Base-by-base conservation (phyloP, 352 stramenopile species). In the Pythium periplocum region DNA sequence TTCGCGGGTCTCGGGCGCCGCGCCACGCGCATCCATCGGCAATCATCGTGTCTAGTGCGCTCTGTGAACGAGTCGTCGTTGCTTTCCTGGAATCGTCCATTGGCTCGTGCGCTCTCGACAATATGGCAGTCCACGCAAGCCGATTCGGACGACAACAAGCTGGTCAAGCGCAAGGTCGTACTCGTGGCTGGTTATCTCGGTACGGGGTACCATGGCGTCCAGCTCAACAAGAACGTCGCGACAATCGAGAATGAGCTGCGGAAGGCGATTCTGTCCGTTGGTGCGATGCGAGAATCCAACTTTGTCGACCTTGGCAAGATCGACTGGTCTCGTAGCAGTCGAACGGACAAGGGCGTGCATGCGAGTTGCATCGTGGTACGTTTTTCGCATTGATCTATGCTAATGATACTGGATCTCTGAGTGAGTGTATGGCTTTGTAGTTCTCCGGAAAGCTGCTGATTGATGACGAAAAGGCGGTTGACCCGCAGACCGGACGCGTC, bases 311-410 rank as follows among this genome's bases (percentile, higher is more conserved):
- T 95, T 58, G 64, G 57, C 58, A 96, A 96, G 67, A 94, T 97
- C 51, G 85, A 91, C 61, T 97, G 88, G 88, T 78, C 87, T 9
- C 67, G 87, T 32, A 95, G 84, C 71, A 94, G 82, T 40, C 83
- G 90, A 30, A 97, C 90, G 30, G 90, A 97, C 69, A 97, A 97
- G 55, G 88, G 90, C 33, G 90, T 96, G 40, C 90, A 97, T 56
- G 90, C 90, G 4, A 69, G 83, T 31, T 90, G 79, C 68, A 96
- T 95, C 55, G 87, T 97, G 59, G 83, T 93, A 54, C 62, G 78
- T 85, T 2, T 10, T 35, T 11, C 3, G 8, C 44, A 11, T 26
- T 26, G 17, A 26, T 26, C 17, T 26, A 26, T 26, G 17, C 17
- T 26, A 26, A 26, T 26, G 17, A 26, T 26, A 26, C 17, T 26